Base-by-base conservation (phyloP, 2,329 filamentous ascomycete genomes). In the Pyrenochaeta sp. region DNA sequence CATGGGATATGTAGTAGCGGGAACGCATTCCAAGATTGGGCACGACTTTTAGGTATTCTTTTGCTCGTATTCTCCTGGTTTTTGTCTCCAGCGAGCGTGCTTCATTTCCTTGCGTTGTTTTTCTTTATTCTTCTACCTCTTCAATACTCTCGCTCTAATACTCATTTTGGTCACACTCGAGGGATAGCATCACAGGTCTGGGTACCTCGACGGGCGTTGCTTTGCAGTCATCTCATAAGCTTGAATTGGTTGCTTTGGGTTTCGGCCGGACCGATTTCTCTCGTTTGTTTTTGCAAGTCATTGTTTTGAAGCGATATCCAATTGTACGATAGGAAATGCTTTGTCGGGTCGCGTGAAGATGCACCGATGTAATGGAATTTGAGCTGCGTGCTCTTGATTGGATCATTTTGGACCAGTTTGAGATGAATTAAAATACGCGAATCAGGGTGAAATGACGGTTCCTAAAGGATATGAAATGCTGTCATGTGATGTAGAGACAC, bases 111-210 rank as follows among this genome's bases (percentile, higher is more conserved):
- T 26, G 10, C 23, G 18, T n/a, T 34, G 11, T 32, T 32, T 11
- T 21, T 6, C 19, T 32, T 32, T 32, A 8, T 21, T 6, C 19
- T 32, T 32, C 15, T 32, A 11, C 28, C 28, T 15, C 13, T 60
- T 60, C 53, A 43, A 29, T 40, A 52, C 53, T 35, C 50, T 62
- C 52, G 49, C 52, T 61, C 31, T 60, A 57, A 58, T 60, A 59
- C 44, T 37, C 50, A 44, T 53, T 45, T 58, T 56, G 14, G 11
- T 18, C 28, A 19, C 28, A 4, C 17, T 19, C 28, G 28, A 31
- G 28, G 28, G 44, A 38, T 26, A 32, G 39, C 49, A 46, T 43
- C 48, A 45, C 43, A 53, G 46, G 51, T 43, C 42, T 42, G 43
- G 54, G 45, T 42, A 53, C 51, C 41, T 53, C 48, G 51, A 49